Percentiles rank a stretch among this genome's conserved stretches.
Conservation (phyloP, 352 stramenopile genomes). For the Pelagophyceae sp. region DNA sequence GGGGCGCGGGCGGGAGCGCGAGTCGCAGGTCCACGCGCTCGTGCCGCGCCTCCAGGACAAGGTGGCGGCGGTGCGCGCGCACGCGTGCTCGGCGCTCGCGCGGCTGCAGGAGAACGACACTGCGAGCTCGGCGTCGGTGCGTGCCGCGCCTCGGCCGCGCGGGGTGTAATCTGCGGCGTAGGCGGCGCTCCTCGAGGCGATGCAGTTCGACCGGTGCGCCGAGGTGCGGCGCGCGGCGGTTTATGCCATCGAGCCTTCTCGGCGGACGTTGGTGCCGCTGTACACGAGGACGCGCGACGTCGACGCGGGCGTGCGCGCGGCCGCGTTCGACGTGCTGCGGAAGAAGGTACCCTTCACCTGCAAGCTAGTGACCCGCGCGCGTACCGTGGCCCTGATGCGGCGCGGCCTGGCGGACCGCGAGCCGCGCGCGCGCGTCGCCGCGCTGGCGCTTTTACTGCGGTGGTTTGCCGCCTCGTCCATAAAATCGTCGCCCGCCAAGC, state of each 20-base stretch:
- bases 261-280: background rate
- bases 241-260: background rate
- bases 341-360: background rate
- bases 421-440: background rate
- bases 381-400: background rate
- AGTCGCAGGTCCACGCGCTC: background rate
- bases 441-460: background rate
- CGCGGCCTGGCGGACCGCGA: constrained; percentile 2
- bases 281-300: background rate
- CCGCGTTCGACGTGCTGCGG: constrained; percentile 2
- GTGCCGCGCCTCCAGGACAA: constrained; percentile 3
- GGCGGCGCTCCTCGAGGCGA: background rate
- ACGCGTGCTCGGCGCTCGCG: background rate
- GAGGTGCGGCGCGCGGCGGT: background rate
- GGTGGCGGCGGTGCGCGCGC: background rate
- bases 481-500: background rate
- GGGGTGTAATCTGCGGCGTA: too few species aligned
- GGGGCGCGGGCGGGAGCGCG: too few species aligned
- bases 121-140: background rate
- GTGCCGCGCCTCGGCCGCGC: too few species aligned
- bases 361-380: background rate
- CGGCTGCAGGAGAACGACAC: constrained; percentile 13
- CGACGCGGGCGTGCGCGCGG: background rate
- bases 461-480: background rate
- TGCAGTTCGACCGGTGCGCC: background rate